A percentile compares a stretch with the other conserved stretches of the same genome.
phyloP scores from a whole-genome alignment of 2,329 filamentous ascomycete genomes.

The Aureobasidium namibiae region DNA sequence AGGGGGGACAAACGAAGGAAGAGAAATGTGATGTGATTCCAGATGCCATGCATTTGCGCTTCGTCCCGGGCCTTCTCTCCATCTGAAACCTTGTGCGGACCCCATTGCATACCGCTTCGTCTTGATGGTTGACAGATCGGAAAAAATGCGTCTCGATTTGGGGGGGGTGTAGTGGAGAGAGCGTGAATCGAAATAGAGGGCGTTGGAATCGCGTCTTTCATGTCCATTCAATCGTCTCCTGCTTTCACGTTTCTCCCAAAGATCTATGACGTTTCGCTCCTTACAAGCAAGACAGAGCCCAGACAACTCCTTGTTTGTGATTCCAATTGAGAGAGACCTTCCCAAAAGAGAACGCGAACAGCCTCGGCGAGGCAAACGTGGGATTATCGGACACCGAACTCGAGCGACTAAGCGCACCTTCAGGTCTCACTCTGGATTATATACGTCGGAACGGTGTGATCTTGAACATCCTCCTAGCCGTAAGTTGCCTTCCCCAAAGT shows the following conservation, averaged over 20 bases:
- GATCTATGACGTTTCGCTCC: neutral
- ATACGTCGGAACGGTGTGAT: neutral
- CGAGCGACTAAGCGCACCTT: neutral
- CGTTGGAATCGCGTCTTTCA: neutral
- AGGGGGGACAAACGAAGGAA: conserved; percentile 1
- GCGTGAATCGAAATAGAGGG: neutral
- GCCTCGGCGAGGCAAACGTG: neutral
- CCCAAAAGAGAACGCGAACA: neutral
- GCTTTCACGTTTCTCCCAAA: neutral
- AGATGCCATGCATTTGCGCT: conserved; percentile 12
- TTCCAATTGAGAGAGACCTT: neutral
- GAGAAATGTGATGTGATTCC: conserved; percentile 10
- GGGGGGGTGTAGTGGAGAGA: neutral
- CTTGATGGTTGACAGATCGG: neutral
- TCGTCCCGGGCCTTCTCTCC: conserved; percentile 11
- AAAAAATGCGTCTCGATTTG: neutral
- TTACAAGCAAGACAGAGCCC: neutral
- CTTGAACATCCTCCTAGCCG: conserved; percentile 4
- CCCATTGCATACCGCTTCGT: conserved; percentile 1
- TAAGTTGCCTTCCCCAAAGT: neutral
- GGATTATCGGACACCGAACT: neutral
- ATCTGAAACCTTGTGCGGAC: conserved; percentile 9
- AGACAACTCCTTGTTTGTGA: neutral
- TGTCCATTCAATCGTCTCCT: neutral
- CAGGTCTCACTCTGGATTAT: neutral